Evolutionary conservation across 2,329 filamentous ascomycete species (phyloP), one percentile per base, ranked within the genome.

Genomic region (Fusarium drepaniforme): DNA sequence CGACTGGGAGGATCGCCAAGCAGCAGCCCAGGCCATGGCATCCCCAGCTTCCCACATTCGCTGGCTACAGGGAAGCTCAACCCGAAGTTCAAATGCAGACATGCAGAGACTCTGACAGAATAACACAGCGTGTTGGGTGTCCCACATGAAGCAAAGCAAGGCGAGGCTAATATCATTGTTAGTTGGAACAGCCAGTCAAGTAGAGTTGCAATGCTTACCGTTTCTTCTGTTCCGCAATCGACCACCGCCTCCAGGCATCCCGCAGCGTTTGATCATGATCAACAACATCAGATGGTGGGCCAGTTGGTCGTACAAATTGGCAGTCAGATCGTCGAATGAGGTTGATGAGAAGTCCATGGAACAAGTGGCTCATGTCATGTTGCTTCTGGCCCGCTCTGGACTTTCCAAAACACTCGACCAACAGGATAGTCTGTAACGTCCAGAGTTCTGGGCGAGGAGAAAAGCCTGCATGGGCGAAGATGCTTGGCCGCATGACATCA

Each of bases 81-180:
- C 85, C 1, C 89, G 86, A 1, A 93, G 84, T 75, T 92, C 90
- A 60, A 92, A 92, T 0, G 90, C 89, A 1, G 89, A 92, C 90
- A 92, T 92, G 80, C 90, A 92, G 0, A 92, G 84, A 6, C 89
- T 91, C 76, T 92, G 90, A n/a, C 89, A 91, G 78, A 92, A 92
- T 0, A 92, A 83, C 0, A 92, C 89, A 0, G 90, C 90, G 70
- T 92, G 90, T 65, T 92, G 90, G 0, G 89, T 91, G 73, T 92
- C 90, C 90, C 90, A 92, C 84, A 92, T 89, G 78, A 92, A 93
- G 76, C 90, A 92, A 7, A 91, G 83, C 44, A 91, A 85, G 0
- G 90, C 89, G 0, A 90, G 81, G 63, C 86, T 86, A 35, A 25
- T 8, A 18, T 12, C 16, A 40, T 13, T 12, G 33, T 59, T 8